Percentiles rank a stretch among this genome's conserved stretches.
Conservation (phyloP, 306 rosid species). For the Sindora glabra region DNA sequence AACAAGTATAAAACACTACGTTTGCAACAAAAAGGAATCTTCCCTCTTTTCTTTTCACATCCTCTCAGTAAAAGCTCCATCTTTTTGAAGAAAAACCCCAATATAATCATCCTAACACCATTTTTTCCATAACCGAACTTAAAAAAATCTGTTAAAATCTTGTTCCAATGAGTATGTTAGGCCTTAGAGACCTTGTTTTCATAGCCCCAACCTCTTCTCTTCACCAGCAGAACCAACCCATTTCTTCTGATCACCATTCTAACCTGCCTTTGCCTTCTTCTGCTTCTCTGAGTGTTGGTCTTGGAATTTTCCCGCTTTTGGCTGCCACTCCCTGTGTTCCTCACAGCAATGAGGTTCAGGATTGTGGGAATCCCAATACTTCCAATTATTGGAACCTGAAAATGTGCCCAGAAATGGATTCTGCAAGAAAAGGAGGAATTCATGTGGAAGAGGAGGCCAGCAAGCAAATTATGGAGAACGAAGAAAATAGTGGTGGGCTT, state of each 20-base stretch:
- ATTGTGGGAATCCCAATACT: background rate
- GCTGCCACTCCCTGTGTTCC: slow-evolving; percentile 50
- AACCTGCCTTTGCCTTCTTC: slow-evolving; percentile 41
- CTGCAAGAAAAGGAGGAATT: slow-evolving; percentile 20
- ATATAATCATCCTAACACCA: no score
- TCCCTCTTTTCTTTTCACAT: background rate
- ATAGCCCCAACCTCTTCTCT: slow-evolving; percentile 48
- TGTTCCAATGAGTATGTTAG: slow-evolving; percentile 49
- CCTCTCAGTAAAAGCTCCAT: slow-evolving; percentile 1
- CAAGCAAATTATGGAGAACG: slow-evolving; percentile 11
- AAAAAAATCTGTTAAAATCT: no score
- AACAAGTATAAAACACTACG: no score
- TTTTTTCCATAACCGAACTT: no score
- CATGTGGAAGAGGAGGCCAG: background rate
- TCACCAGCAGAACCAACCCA: slow-evolving; percentile 50
- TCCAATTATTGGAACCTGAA: slow-evolving; percentile 38
- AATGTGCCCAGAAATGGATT: slow-evolving; percentile 34
- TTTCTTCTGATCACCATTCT: slow-evolving; percentile 40
- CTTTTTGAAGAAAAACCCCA: no score
- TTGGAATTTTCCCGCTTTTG: slow-evolving; percentile 70
- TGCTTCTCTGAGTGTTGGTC: slow-evolving; percentile 66
- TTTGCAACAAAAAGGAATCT: slow-evolving; percentile 25
- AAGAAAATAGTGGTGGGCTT: slow-evolving; percentile 9
- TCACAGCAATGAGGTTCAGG: slow-evolving; percentile 18
- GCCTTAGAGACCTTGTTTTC: slow-evolving; percentile 69